Conservation (phyloP, 169 alveolate species). For the Plasmodium gonderi region DNA sequence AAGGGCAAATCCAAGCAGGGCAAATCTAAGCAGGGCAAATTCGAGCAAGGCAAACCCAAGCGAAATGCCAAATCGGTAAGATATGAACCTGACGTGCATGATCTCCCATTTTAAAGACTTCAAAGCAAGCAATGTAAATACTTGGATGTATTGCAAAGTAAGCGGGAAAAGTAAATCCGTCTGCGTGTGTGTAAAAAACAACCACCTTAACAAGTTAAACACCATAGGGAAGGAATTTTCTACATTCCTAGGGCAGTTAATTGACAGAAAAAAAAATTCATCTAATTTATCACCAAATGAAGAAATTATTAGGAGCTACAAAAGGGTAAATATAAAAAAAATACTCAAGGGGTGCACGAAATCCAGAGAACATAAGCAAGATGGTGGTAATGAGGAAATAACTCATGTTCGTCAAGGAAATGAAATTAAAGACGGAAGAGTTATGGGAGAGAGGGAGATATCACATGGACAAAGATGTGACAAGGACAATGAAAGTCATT, state of each 20-base stretch:
- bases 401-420: not conserved
- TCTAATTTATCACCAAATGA: not conserved
- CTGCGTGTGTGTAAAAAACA: not conserved
- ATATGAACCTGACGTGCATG: slow-evolving; percentile 20
- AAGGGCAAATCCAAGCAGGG: too few relatives aligned
- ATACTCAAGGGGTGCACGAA: slow-evolving; percentile 35
- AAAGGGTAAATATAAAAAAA: slow-evolving; percentile 60
- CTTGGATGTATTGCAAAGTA: not conserved
- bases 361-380: not conserved
- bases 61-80: slow-evolving; percentile 6
- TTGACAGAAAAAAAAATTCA: slow-evolving; percentile 27
- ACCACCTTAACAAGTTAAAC: not conserved
- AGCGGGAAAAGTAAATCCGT: not conserved
- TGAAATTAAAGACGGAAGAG: too few relatives aligned
- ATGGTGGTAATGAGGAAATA: not conserved
- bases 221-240: not conserved
- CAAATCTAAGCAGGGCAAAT: too few relatives aligned
- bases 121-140: not conserved
- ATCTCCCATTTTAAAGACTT: slow-evolving; percentile 15
- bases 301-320: slow-evolving; percentile 36
- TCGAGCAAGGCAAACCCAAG: not conserved
- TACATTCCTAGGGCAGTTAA: slow-evolving; percentile 9
- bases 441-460: too few relatives aligned
- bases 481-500: too few relatives aligned
- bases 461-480: too few relatives aligned